Percentiles rank a stretch among this genome's conserved stretches.
phyloP scores from a whole-genome alignment of 257 asterid genomes.

The Solanum chaucha region DNA sequence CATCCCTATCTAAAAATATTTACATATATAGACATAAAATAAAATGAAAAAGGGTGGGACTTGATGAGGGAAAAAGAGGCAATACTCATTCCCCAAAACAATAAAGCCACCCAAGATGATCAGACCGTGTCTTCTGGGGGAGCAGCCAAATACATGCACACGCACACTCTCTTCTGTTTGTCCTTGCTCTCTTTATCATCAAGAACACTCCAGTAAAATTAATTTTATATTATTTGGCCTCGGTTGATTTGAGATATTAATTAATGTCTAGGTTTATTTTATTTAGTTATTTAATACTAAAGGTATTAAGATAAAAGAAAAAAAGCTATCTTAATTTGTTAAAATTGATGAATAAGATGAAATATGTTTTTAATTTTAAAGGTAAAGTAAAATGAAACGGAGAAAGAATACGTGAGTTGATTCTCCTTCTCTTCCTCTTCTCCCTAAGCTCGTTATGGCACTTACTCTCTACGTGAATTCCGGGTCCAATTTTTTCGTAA shows the following conservation, averaged over 20 bases:
- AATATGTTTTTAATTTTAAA: too few relatives aligned
- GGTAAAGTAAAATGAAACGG: background rate
- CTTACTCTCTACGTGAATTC: background rate
- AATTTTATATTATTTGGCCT: background rate
- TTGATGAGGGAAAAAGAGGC: constrained; percentile 1
- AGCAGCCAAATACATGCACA: background rate
- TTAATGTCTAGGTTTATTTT: too few relatives aligned
- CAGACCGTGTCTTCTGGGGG: constrained; percentile 15
- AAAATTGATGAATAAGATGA: too few relatives aligned
- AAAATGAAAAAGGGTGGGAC: background rate
- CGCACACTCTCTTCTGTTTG: background rate
- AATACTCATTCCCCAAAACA: background rate
- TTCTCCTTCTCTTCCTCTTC: background rate
- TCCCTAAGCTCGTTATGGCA: background rate
- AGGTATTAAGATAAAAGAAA: background rate
- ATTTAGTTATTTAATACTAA: too few relatives aligned
- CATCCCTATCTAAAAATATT: background rate
- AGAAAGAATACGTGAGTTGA: background rate
- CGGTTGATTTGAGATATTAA: background rate
- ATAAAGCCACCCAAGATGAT: constrained; percentile 9
- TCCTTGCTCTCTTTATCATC: background rate
- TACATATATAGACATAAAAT: background rate
- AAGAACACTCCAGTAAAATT: background rate
- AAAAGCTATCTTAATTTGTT: too few relatives aligned
- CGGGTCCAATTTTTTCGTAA: constrained; percentile 2